Percentiles rank a stretch among this genome's conserved stretches.
Evolutionary conservation across 169 alveolate genomes (phyloP).

Genomic region (Cryptosporidium ryanae): DNA sequence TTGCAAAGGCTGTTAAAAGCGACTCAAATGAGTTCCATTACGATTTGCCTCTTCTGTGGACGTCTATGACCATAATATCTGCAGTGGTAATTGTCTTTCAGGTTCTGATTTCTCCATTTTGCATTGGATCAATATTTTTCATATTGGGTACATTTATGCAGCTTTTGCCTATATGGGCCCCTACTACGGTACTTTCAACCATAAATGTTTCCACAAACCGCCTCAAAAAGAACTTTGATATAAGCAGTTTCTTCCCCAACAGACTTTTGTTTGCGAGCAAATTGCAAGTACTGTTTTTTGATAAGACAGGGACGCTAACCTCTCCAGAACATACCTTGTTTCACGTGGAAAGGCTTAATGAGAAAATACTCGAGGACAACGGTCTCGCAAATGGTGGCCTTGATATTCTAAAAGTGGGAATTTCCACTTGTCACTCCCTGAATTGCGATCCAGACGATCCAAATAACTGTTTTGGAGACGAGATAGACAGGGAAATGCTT

Average conservation of each 20-base stretch:
- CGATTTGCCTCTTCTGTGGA: slow-evolving; percentile 51
- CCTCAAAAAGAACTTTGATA: background rate
- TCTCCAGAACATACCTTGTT: slow-evolving; percentile 6
- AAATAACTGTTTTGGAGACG: slow-evolving; percentile 29
- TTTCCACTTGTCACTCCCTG: slow-evolving; percentile 53
- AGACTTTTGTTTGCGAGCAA: slow-evolving; percentile 53
- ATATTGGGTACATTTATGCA: slow-evolving; percentile 64
- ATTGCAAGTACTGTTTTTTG: slow-evolving; percentile 21
- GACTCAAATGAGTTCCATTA: slow-evolving; percentile 29
- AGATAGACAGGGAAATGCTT: slow-evolving; percentile 51
- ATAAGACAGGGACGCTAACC: slow-evolving; percentile 56
- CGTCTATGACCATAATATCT: background rate
- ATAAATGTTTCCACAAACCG: slow-evolving; percentile 15
- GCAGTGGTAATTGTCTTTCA: slow-evolving; percentile 18
- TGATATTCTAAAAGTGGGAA: slow-evolving; percentile 31
- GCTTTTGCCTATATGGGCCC: slow-evolving; percentile 70
- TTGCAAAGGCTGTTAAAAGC: background rate
- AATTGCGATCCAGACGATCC: slow-evolving; percentile 4
- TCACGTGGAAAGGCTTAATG: slow-evolving; percentile 28
- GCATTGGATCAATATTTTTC: slow-evolving; percentile 37
- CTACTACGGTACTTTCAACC: slow-evolving; percentile 31
- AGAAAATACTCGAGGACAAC: background rate
- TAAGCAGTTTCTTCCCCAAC: slow-evolving; percentile 31
- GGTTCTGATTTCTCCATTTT: slow-evolving; percentile 9
- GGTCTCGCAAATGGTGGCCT: background rate